Base-by-base conservation (phyloP, 495 filamentous ascomycete genomes). In the Friedmanniomyces simplex region DNA sequence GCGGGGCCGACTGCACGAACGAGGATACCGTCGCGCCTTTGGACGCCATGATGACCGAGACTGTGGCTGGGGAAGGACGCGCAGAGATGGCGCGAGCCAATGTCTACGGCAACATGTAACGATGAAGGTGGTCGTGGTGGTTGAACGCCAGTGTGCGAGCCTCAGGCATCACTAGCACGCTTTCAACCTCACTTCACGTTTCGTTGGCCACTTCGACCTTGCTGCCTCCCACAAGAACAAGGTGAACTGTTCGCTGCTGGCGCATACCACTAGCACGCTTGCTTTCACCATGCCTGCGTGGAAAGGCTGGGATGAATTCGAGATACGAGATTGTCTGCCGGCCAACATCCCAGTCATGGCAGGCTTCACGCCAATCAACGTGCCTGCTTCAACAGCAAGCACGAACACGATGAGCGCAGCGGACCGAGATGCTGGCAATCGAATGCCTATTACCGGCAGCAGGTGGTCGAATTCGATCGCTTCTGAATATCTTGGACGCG, bases 1-100 rank as follows among this genome's bases (percentile, higher is more conserved):
- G 94, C 43, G 93, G 93, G 66, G 93, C 89, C 69, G 89, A 88
- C 72, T 96, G 83, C 60, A 99, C 83, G 71, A 97, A 99, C 4
- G 88, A 84, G 59, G 89, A 62, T 28, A 74, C 59, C 11, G 71
- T 67, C 52, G 66, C 51, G 25, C 58, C 32, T 36, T 68, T 71
- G 16, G 70, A 68, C 43, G 63, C 56, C 61, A 65, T 72, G n/a
- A 6, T 54, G 51, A 37, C 24, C 30, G 26, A 32, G 14, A 20
- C 5, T 24, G 13, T 36, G 26, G 25, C 8, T 32, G 51, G 51
- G 28, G 20, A 24, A 24, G 25, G 46, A 24, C n/a, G n/a, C n/a
- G n/a, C n/a, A n/a, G n/a, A n/a, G n/a, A n/a, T n/a, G n/a, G n/a
- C n/a, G n/a, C n/a, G n/a, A n/a, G n/a, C n/a, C n/a, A n/a, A n/a